Base-by-base conservation (phyloP, 2,329 filamentous ascomycete genomes). In the Zymoseptoria pseudotritici region DNA sequence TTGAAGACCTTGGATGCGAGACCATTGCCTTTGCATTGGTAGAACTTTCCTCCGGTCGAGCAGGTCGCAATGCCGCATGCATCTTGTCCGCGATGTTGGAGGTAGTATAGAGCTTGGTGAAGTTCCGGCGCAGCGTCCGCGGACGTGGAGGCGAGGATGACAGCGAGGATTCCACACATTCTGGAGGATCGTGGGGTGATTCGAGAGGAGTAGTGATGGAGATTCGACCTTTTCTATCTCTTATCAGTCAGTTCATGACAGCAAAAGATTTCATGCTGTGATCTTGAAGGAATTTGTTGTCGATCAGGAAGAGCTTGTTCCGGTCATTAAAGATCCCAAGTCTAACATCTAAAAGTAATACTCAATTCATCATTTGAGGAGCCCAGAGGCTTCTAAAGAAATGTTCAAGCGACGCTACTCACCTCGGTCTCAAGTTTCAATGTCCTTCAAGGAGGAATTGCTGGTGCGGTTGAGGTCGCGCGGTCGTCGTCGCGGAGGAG, bases 21-120 rank as follows among this genome's bases (percentile, higher is more conserved):
- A 58, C 91, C 92, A 71, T 91, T 91, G 66, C 91, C 91, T 78
- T 97, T 97, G 79, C 89, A 88, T 73, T 95, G 90, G 73, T 88
- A 93, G 66, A 96, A 87, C 51, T 90, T 83, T 63, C 92, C 91
- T 42, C 89, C 89, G 13, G 79, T 82, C 67, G 82, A 87, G 80
- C 81, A 91, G 68, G 79, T 89, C 55, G 91, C 85, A 67, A 96
- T 93, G 64, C 91, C 91, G 58, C 86, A 89, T 55, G 91, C 91
- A 86, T 96, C 91, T 74, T 95, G 91, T 57, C 90, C 90, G 70
- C 89, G 83, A 73, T 91, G 63, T 73, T 79, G 65, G 69, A 74
- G 68, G 62, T 74, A 73, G 67, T 73, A 74, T 11, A 73, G 66
- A 4, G 72, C 72, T 59, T 65, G 57, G 63, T 74, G 73, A 4